Evolutionary conservation across 768 basidiomycete genomes (phyloP).

Genomic region (Rhodotorula sphaerocarpa): DNA sequence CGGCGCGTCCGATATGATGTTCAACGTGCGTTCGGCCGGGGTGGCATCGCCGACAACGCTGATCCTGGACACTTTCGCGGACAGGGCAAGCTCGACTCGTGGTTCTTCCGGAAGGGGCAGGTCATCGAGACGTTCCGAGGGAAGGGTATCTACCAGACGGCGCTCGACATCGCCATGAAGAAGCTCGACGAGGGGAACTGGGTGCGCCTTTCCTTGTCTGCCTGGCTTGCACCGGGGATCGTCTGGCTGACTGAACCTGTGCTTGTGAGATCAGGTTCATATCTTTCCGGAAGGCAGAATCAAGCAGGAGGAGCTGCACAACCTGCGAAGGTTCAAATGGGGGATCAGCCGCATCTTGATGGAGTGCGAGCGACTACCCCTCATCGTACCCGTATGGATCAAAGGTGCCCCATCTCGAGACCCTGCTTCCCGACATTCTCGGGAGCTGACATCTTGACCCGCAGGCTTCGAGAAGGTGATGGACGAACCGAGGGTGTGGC

Average conservation of each 20-base stretch:
- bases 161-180: slow-evolving; percentile 71
- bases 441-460: background rate
- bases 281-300: slow-evolving; percentile 84
- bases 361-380: slow-evolving; percentile 57
- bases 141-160: slow-evolving; percentile 76
- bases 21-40: slow-evolving; percentile 68
- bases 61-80: background rate
- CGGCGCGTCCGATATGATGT: slow-evolving; percentile 87
- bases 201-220: slow-evolving; percentile 51
- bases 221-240: too few species aligned
- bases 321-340: slow-evolving; percentile 81
- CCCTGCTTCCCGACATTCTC: background rate
- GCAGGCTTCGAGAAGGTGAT: slow-evolving; percentile 77
- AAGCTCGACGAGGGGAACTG: slow-evolving; percentile 74
- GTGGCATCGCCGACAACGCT: too few species aligned
- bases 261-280: slow-evolving; percentile 57
- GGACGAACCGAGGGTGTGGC: slow-evolving; percentile 73
- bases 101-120: slow-evolving; percentile 81
- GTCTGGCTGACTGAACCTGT: too few species aligned
- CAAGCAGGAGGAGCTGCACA: slow-evolving; percentile 53
- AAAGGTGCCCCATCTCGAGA: slow-evolving; percentile 52
- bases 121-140: slow-evolving; percentile 87
- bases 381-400: slow-evolving; percentile 88
- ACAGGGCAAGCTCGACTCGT: slow-evolving; percentile 58
- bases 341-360: slow-evolving; percentile 80